phyloP scores from a whole-genome alignment of 768 basidiomycete genomes.

The Cantharellus cinnabarinus region DNA sequence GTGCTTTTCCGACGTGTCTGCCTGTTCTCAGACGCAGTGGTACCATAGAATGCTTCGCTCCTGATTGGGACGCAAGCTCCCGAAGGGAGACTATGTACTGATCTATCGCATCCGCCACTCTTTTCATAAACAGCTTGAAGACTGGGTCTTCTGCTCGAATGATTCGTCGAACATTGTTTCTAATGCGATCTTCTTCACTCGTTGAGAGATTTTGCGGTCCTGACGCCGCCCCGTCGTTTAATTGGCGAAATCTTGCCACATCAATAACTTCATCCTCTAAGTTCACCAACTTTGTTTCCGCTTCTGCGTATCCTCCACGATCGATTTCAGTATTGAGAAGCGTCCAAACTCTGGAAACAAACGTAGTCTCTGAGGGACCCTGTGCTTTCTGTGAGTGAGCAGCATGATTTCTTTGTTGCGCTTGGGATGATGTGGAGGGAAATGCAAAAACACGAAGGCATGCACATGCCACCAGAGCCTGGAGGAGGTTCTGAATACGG shows the following conservation, averaged over 20 bases:
- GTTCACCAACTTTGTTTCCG: conserved; percentile 1
- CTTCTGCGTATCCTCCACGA: background rate
- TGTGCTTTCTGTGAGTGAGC: background rate
- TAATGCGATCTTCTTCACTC: background rate
- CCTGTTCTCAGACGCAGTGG: background rate
- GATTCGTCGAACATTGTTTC: background rate
- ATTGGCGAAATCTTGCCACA: background rate
- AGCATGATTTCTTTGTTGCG: background rate
- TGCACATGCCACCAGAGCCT: background rate
- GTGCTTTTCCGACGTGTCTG: background rate
- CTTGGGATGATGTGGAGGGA: background rate
- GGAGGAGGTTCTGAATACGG: conserved; percentile 3
- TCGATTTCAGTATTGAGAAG: conserved; percentile 1
- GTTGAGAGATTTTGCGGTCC: background rate
- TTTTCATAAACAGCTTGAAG: conserved; percentile 2
- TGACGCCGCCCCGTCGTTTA: background rate
- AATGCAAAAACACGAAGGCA: background rate
- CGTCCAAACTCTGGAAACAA: background rate
- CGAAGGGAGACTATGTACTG: background rate
- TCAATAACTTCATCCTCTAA: conserved; percentile 4
- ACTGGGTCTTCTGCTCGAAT: conserved; percentile 5
- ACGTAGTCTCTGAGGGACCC: background rate
- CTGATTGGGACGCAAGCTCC: background rate
- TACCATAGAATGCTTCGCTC: background rate
- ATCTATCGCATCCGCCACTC: background rate